Evolutionary conservation across 2,329 filamentous ascomycete species (phyloP).

Genomic region (Chalaropsis ovoidea): DNA sequence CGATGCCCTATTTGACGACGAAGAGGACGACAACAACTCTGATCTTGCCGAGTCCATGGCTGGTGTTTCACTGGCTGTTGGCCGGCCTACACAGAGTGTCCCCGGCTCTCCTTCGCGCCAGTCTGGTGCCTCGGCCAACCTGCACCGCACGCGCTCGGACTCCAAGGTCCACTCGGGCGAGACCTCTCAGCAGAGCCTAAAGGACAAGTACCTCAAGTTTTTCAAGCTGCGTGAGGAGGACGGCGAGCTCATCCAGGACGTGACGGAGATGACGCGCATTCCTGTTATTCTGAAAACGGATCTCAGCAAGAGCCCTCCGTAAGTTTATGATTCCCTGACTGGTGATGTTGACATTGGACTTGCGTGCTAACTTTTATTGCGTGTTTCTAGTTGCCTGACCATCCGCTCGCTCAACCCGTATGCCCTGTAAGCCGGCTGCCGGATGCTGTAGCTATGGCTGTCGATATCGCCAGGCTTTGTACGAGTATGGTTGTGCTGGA

Average conservation of each 20-base stretch:
- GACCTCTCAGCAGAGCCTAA: constrained; percentile 71
- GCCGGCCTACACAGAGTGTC: constrained; percentile 89
- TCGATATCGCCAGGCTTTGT: constrained; percentile 14
- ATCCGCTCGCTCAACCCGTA: constrained; percentile 75
- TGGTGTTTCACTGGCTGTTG: constrained; percentile 67
- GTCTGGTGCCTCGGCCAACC: constrained; percentile 49
- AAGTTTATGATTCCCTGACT: constrained; percentile 43
- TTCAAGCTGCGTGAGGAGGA: constrained; percentile 86
- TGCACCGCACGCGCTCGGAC: constrained; percentile 85
- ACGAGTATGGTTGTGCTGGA: constrained; percentile 20
- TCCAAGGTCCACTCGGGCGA: constrained; percentile 76
- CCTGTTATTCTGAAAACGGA: constrained; percentile 99
- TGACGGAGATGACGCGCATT: constrained; percentile 92
- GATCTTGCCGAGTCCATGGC: constrained; percentile 86
- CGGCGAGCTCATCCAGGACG: constrained; percentile 95
- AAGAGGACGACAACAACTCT: constrained; percentile 67
- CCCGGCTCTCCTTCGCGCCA: constrained; percentile 80
- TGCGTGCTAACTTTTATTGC: constrained; percentile 33
- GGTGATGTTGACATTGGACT: neutral
- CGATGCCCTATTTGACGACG: constrained; percentile 91
- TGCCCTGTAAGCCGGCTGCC: constrained; percentile 41
- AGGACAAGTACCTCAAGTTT: constrained; percentile 88
- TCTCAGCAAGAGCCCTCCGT: constrained; percentile 97
- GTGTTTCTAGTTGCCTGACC: constrained; percentile 58
- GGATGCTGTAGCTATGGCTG: neutral